These are phyloP conservation scores for Macadamia integrifolia DNA, from an alignment of 164 flowering plant species.

Conservation along the genomic window DNA sequence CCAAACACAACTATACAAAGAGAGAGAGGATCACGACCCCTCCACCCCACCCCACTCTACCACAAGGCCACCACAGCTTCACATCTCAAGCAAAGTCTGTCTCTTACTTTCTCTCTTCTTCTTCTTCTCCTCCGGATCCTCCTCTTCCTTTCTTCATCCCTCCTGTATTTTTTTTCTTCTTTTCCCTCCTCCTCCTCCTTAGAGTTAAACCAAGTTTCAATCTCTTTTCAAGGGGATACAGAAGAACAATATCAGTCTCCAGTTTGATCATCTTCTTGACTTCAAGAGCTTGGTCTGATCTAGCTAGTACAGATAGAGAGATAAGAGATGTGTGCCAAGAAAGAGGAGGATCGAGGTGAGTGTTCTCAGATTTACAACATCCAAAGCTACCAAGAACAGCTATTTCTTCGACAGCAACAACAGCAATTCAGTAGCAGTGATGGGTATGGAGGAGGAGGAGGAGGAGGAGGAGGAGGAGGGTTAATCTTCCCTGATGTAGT, in stretches of 20 bases:
- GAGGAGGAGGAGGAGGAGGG: slow-evolving; percentile 27
- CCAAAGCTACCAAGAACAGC: slow-evolving; percentile 42
- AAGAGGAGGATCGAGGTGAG: slow-evolving; percentile 39
- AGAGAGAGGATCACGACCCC: slow-evolving; percentile 5
- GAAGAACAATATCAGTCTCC: not conserved
- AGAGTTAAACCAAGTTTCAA: not conserved
- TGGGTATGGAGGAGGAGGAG: slow-evolving; percentile 18
- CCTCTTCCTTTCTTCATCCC: not conserved
- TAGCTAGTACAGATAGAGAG: not conserved
- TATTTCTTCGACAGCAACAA: slow-evolving; percentile 33
- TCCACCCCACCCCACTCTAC: not conserved
- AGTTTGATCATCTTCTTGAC: too few relatives aligned
- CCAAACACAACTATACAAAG: not conserved
- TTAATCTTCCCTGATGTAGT: slow-evolving; percentile 36
- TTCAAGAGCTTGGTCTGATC: too few relatives aligned
- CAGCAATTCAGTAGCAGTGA: slow-evolving; percentile 18
- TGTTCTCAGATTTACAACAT: slow-evolving; percentile 35
- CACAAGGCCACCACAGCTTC: not conserved
- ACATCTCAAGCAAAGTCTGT: slow-evolving; percentile 10
- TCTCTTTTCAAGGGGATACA: not conserved
- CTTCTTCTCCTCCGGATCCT: not conserved
- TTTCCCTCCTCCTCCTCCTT: not conserved
- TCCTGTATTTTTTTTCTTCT: slow-evolving; percentile 1
- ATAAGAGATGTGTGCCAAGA: slow-evolving; percentile 26
- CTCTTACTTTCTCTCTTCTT: slow-evolving; percentile 4